These are phyloP conservation scores for Kalanchoe fedtschenkoi DNA, from an alignment of 164 flowering plant genomes.

Conservation along the genomic window DNA sequence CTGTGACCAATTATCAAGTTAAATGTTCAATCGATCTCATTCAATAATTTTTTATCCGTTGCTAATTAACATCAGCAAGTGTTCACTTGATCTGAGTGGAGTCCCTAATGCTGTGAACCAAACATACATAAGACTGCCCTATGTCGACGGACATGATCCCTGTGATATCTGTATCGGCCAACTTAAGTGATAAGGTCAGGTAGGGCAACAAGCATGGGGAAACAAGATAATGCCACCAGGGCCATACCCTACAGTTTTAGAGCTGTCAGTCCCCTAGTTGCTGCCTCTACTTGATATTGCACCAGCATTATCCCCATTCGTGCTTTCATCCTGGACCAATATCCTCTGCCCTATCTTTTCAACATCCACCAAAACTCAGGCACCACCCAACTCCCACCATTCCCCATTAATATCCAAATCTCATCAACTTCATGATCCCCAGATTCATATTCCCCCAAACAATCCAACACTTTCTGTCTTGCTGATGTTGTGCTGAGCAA, in stretches of 20 bases:
- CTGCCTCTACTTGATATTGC: slow-evolving; percentile 3
- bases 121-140: background rate
- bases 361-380: background rate
- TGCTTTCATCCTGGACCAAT: slow-evolving; percentile 11
- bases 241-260: slow-evolving; percentile 9
- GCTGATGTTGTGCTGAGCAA: too few species aligned
- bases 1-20: too few species aligned
- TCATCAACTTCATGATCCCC: too few species aligned
- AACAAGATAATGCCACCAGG: background rate
- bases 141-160: background rate
- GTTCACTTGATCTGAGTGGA: background rate
- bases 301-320: slow-evolving; percentile 5
- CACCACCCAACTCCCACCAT: slow-evolving; percentile 3
- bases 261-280: slow-evolving; percentile 9
- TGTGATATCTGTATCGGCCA: slow-evolving; percentile 1
- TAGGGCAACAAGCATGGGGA: background rate
- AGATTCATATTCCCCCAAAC: too few species aligned
- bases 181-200: slow-evolving; percentile 6
- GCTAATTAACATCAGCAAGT: too few species aligned
- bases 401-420: slow-evolving; percentile 4
- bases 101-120: background rate
- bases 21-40: too few species aligned
- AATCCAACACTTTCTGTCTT: too few species aligned
- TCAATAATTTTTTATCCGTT: too few species aligned
- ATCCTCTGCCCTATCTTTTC: background rate